Evolutionary conservation across 23 red algal genomes (phyloP).

Genomic region (Gracilaria vermiculophylla): DNA sequence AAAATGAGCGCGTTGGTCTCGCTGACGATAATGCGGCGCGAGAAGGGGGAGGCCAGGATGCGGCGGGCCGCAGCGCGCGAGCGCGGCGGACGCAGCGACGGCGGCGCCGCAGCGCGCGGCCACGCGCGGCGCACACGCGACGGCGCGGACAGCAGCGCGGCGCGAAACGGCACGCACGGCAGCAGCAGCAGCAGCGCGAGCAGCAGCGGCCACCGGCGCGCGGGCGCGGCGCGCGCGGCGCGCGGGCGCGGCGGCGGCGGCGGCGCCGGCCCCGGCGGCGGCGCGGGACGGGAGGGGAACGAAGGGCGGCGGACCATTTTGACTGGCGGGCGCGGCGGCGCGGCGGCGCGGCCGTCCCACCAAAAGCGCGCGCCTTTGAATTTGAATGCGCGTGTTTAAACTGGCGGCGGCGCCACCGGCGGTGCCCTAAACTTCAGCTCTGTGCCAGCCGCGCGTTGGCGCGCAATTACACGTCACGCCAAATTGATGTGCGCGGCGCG

Average conservation of each 20-base stretch:
- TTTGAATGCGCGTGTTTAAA: background rate
- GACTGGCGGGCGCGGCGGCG: background rate
- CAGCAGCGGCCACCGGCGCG: too few species aligned
- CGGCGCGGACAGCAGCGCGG: too few species aligned
- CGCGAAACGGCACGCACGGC: too few species aligned
- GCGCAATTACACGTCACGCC: too few species aligned
- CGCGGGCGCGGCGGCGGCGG: background rate
- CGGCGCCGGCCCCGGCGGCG: background rate
- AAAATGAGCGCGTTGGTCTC: conserved; percentile 61
- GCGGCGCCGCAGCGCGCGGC: background rate
- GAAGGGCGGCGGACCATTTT: background rate
- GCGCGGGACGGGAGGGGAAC: background rate
- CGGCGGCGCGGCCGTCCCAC: too few species aligned
- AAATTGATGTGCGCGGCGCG: too few species aligned
- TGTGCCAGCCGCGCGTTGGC: too few species aligned
- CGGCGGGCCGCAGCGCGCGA: background rate
- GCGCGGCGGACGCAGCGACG: background rate
- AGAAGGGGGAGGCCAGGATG: conserved; percentile 11
- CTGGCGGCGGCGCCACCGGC: too few species aligned
- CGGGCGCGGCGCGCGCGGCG: too few species aligned
- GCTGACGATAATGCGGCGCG: conserved; percentile 70
- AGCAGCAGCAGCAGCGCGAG: too few species aligned
- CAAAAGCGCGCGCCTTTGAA: background rate
- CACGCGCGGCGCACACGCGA: background rate
- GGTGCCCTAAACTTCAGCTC: too few species aligned